phyloP scores from a whole-genome alignment of 306 rosid genomes.

The Trichosanthes truncata region DNA sequence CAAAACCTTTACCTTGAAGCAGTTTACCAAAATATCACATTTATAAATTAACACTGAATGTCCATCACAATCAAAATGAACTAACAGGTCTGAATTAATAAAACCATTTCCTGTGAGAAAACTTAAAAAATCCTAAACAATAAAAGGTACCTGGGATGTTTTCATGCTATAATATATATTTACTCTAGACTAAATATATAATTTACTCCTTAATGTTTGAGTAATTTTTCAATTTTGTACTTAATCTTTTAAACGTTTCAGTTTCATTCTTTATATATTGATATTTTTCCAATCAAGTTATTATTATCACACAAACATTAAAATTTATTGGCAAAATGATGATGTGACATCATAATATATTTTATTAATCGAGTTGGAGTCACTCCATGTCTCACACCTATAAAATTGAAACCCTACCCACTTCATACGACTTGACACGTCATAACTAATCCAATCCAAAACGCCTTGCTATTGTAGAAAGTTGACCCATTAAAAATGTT shows the following conservation, averaged over 20 bases:
- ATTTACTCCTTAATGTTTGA: not conserved
- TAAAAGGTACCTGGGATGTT: not conserved
- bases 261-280: not conserved
- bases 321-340: too few species aligned
- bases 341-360: too few species aligned
- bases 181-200: not conserved
- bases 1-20: not conserved
- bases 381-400: too few species aligned
- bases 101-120: not conserved
- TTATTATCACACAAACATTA: too few species aligned
- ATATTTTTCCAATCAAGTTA: not conserved
- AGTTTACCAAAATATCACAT: not conserved
- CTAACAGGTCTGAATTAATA: not conserved
- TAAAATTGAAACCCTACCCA: too few species aligned
- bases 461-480: too few species aligned
- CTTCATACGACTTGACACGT: too few species aligned
- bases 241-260: not conserved
- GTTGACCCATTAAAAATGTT: too few species aligned
- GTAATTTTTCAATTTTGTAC: not conserved
- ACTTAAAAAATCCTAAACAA: not conserved
- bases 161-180: not conserved
- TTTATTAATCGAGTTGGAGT: too few species aligned
- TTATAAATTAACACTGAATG: not conserved
- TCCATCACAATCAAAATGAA: not conserved
- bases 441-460: too few species aligned